Base-by-base conservation (phyloP, 768 basidiomycete species). In the Trametes coccinea region DNA sequence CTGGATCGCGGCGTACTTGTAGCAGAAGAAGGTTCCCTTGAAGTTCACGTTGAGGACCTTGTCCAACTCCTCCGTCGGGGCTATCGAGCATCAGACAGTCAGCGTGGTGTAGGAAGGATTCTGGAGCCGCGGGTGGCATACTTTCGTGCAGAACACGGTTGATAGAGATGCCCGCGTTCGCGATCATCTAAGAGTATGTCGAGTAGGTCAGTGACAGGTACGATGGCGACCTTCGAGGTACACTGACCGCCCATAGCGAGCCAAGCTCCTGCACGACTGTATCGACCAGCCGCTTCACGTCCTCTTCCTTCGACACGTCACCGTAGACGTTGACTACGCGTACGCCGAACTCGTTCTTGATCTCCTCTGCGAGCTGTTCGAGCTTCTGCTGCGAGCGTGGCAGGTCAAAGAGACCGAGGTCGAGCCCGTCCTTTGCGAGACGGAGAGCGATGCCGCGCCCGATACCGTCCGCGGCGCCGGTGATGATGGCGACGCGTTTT, bases 171-270 rank as follows among this genome's bases (percentile, higher is more conserved):
- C 69, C 71, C 29, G 72, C 72, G 49, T 73, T 73, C n/a, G 72
- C 72, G 29, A 73, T 60, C 68, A 73, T 70, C 72, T 73, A 37
- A 7, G n/a, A 37, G 2, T 43, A 14, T 2, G 7, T 29, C 22
- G 27, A 6, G 37, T 46, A 37, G 29, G 37, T 9, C 7, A 48
- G n/a, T 7, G 5, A 50, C 5, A 4, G 37, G 14, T 13, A n/a
- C 5, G 40, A 40, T 2, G 7, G 22, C 1, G 41, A 10, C 9
- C 16, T 22, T 2, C 11, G 7, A n/a, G 10, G 9, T 22, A 16
- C 3, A 69, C 82, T 60, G 50, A 84, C 83, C 34, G 82, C 80
- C 61, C 83, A 80, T 17, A 85, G 61, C 3, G 77, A 68, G 2
- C 82, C 83, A 8, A 83, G 70, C 9, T 66, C 62, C 6, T 69